Evolutionary conservation across 768 basidiomycete species (phyloP).

Genomic region (Lenzites betulinus): DNA sequence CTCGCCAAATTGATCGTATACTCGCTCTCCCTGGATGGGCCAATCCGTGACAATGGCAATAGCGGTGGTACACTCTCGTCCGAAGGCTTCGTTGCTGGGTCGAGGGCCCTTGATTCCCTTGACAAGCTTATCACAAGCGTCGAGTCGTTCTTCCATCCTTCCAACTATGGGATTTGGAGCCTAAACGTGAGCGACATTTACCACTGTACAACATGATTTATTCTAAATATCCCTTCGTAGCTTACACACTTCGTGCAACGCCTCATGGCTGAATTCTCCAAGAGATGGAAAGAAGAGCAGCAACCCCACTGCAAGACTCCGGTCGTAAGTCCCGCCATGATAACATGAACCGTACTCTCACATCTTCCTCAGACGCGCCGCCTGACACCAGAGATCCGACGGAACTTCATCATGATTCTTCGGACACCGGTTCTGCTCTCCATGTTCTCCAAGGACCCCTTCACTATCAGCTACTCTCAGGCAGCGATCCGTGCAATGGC

Average conservation of each 20-base stretch:
- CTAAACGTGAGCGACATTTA: slow-evolving; percentile 44
- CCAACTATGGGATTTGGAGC: slow-evolving; percentile 88
- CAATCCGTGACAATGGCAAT: slow-evolving; percentile 47
- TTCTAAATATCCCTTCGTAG: slow-evolving; percentile 33
- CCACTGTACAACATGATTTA: background rate
- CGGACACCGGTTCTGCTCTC: slow-evolving; percentile 87
- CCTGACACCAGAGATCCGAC: slow-evolving; percentile 78
- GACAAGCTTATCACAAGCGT: slow-evolving; percentile 88
- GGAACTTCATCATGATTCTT: slow-evolving; percentile 77
- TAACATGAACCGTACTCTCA: background rate
- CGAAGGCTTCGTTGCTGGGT: slow-evolving; percentile 69
- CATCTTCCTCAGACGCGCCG: slow-evolving; percentile 56
- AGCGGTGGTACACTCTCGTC: slow-evolving; percentile 24
- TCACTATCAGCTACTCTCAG: slow-evolving; percentile 82
- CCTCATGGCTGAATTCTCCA: slow-evolving; percentile 73
- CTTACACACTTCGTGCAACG: slow-evolving; percentile 73
- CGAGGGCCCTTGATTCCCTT: slow-evolving; percentile 83
- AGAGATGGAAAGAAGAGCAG: slow-evolving; percentile 81
- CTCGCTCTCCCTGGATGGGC: slow-evolving; percentile 84
- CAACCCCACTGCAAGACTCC: slow-evolving; percentile 78
- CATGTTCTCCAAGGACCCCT: slow-evolving; percentile 86
- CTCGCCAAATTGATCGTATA: slow-evolving; percentile 87
- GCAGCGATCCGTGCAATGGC: slow-evolving; percentile 77
- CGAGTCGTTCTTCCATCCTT: slow-evolving; percentile 95
- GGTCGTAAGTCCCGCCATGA: slow-evolving; percentile 42